Conservation (phyloP, 352 stramenopile species). For the Bremia lactucae region DNA sequence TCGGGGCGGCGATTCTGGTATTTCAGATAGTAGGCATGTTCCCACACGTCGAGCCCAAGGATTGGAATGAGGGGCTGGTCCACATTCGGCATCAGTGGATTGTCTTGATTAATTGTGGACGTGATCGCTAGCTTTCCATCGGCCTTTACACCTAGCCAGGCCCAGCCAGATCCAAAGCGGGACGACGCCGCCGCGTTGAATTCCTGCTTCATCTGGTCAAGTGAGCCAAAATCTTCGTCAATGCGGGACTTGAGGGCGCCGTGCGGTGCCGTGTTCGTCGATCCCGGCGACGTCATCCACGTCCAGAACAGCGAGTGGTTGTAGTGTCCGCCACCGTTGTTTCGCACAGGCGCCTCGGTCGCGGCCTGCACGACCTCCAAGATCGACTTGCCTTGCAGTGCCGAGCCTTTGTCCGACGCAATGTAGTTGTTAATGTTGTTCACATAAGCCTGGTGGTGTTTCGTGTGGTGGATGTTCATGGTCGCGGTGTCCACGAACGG, state of each 20-base stretch:
- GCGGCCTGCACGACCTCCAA: constrained; percentile 63
- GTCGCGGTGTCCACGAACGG: constrained; percentile 83
- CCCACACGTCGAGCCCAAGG: constrained; percentile 92
- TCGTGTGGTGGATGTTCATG: constrained; percentile 89
- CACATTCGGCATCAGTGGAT: constrained; percentile 75
- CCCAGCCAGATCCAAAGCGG: constrained; percentile 86
- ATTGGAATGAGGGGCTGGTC: constrained; percentile 86
- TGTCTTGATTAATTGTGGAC: constrained; percentile 93
- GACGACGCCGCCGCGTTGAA: constrained; percentile 83
- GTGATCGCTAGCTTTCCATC: constrained; percentile 91
- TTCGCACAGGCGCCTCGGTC: constrained; percentile 65
- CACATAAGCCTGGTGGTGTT: constrained; percentile 86
- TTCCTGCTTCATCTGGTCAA: constrained; percentile 84
- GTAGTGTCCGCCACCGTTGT: constrained; percentile 82
- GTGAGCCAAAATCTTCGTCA: constrained; percentile 84
- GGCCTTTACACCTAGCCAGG: constrained; percentile 78
- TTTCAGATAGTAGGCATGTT: constrained; percentile 95
- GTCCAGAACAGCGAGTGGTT: constrained; percentile 90
- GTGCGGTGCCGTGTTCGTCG: constrained; percentile 68
- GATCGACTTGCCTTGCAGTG: constrained; percentile 72
- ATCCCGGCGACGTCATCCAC: constrained; percentile 78
- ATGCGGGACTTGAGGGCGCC: constrained; percentile 78
- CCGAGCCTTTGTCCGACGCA: constrained; percentile 53
- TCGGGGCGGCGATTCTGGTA: constrained; percentile 94
- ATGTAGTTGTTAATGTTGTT: constrained; percentile 89